These are phyloP conservation scores for Saccharomycopsis sp. DNA, from an alignment of 805 yeast genomes.

Conservation along the genomic window DNA sequence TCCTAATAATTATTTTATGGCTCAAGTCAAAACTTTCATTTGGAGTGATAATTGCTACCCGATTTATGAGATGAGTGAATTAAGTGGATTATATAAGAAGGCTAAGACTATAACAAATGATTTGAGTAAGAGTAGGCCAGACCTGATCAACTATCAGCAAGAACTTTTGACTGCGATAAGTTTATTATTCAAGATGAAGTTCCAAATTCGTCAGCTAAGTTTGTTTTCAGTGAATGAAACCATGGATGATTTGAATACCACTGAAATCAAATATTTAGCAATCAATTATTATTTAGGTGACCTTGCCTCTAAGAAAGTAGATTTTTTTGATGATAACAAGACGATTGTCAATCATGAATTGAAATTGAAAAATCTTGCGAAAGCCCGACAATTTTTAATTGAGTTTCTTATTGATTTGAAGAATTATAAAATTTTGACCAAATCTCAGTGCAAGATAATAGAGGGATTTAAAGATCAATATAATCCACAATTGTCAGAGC, in stretches of 20 bases:
- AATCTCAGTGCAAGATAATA: slow-evolving; percentile 32
- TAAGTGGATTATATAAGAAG: no score
- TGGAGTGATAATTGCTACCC: no score
- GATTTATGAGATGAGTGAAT: no score
- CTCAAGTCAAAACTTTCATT: no score
- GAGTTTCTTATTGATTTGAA: slow-evolving; percentile 40
- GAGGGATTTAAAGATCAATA: slow-evolving; percentile 31
- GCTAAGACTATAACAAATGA: no score
- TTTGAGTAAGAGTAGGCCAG: not conserved
- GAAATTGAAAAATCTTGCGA: slow-evolving; percentile 30
- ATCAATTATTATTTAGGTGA: slow-evolving; percentile 54
- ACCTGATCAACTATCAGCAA: slow-evolving; percentile 30
- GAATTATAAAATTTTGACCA: slow-evolving; percentile 38
- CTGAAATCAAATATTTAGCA: slow-evolving; percentile 51
- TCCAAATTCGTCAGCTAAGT: slow-evolving; percentile 38
- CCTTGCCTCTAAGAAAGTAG: slow-evolving; percentile 28
- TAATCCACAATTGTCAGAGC: slow-evolving; percentile 33
- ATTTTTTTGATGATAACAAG: slow-evolving; percentile 12
- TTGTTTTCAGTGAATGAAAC: slow-evolving; percentile 69
- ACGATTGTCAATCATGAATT: slow-evolving; percentile 19
- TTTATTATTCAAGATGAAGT: slow-evolving; percentile 39
- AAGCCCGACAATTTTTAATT: slow-evolving; percentile 37
- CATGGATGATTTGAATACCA: slow-evolving; percentile 60
- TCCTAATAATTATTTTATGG: no score
- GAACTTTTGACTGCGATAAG: slow-evolving; percentile 32